Conservation (phyloP, 768 basidiomycete genomes). For the Boletales sp. region DNA sequence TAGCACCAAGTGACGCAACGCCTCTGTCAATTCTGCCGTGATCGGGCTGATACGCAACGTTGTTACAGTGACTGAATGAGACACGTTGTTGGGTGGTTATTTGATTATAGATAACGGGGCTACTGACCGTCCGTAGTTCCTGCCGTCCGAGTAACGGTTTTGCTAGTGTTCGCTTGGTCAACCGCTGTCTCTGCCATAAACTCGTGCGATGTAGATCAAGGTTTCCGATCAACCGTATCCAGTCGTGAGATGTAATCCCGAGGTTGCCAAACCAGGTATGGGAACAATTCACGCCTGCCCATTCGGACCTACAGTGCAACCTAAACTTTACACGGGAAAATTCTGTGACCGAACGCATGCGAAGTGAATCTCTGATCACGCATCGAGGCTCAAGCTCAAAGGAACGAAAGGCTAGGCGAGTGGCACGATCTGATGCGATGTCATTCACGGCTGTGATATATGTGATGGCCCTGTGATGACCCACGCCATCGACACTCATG, state of each 20-base stretch:
- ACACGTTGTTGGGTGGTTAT: neutral
- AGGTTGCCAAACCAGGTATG: neutral
- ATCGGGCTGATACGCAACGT: conserved; percentile 30
- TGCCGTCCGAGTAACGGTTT: neutral
- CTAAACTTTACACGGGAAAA: no score
- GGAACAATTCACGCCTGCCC: no score
- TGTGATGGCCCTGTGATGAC: conserved; percentile 7
- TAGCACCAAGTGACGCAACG: conserved; percentile 53
- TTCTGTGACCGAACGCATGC: no score
- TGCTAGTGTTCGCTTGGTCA: conserved; percentile 4
- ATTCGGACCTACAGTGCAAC: no score
- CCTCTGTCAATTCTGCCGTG: conserved; percentile 40
- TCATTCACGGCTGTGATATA: neutral
- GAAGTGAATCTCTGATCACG: neutral
- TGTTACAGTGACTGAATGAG: conserved; percentile 4
- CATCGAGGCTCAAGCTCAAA: no score
- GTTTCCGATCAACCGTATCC: neutral
- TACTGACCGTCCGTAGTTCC: conserved; percentile 12
- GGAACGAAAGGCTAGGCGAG: no score
- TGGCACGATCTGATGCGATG: neutral
- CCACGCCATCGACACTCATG: conserved; percentile 4
- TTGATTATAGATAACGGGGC: no score
- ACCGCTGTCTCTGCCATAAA: conserved; percentile 3
- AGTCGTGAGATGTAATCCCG: neutral
- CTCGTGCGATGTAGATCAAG: neutral